Evolutionary conservation across 306 rosid species (phyloP).

Genomic region (Castanopsis chinensis): DNA sequence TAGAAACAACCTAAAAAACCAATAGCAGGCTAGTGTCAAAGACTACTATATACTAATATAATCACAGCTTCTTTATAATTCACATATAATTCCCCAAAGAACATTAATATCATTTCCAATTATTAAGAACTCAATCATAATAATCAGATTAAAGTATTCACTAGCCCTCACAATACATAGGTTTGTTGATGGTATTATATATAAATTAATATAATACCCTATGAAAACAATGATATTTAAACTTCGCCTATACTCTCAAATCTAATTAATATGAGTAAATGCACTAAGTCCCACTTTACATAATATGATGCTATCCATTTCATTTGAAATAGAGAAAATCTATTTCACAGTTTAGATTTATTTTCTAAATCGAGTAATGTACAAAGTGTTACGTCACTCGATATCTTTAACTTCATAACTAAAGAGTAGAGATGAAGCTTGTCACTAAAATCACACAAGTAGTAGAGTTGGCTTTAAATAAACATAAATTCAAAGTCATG

Average conservation of each 20-base stretch:
- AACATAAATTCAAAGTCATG: not conserved
- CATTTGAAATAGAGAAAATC: no score
- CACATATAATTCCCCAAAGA: not conserved
- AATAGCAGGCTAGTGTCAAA: conserved; percentile 2
- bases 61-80: not conserved
- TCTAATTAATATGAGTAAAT: not conserved
- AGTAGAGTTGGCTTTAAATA: not conserved
- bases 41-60: not conserved
- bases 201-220: no score
- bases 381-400: no score
- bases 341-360: no score
- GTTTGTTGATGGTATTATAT: no score
- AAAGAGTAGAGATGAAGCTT: not conserved
- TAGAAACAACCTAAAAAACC: conserved; percentile 69
- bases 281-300: not conserved
- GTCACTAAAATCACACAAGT: not conserved
- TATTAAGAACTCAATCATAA: no score
- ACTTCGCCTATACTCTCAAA: not conserved
- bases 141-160: no score
- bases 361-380: no score
- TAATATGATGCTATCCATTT: not conserved
- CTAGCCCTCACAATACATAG: no score
- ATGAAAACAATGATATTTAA: not conserved
- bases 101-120: not conserved
- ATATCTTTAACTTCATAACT: no score